A percentile compares a stretch with the other conserved stretches of the same genome.
Conservation (phyloP, 352 stramenopile genomes). For the Globisporangium sylvaticum region DNA sequence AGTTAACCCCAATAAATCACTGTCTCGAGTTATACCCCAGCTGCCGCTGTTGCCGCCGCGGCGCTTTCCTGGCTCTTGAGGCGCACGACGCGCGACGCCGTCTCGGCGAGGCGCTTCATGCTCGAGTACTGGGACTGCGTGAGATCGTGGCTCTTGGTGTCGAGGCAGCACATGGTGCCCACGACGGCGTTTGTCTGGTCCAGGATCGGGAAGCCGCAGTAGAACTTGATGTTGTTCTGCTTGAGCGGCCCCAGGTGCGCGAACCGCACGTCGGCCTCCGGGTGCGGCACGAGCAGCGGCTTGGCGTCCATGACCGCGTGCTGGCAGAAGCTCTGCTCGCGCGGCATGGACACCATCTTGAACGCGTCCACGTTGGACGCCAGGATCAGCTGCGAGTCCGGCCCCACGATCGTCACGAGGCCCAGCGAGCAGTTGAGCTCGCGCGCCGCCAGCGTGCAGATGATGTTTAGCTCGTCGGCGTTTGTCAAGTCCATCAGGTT, state of each 20-base stretch:
- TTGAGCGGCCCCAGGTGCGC: conserved; percentile 19
- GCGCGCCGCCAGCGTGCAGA: not conserved
- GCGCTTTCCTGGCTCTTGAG: not conserved
- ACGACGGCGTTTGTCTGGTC: not conserved
- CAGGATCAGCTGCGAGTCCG: not conserved
- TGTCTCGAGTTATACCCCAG: not conserved
- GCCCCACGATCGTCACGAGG: not conserved
- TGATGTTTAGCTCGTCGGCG: not conserved
- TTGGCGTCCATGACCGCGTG: conserved; percentile 34
- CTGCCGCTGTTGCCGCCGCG: not conserved
- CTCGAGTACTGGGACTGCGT: not conserved
- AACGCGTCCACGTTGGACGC: not conserved
- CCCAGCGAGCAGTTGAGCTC: not conserved
- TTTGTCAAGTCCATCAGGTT: not conserved
- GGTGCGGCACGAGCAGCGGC: conserved; percentile 46
- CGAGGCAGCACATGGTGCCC: not conserved
- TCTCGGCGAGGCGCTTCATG: not conserved
- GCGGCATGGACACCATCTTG: conserved; percentile 12
- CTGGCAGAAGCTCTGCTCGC: conserved; percentile 29
- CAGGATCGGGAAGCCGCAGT: conserved; percentile 34
- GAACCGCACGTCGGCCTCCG: conserved; percentile 55
- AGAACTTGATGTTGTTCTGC: conserved; percentile 28
- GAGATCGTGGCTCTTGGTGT: not conserved
- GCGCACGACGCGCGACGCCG: not conserved
- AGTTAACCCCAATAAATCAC: not conserved